Evolutionary conservation across 2,329 filamentous ascomycete genomes (phyloP), one percentile per base, ranked within the genome.

Genomic region (Botrytis galanthina): DNA sequence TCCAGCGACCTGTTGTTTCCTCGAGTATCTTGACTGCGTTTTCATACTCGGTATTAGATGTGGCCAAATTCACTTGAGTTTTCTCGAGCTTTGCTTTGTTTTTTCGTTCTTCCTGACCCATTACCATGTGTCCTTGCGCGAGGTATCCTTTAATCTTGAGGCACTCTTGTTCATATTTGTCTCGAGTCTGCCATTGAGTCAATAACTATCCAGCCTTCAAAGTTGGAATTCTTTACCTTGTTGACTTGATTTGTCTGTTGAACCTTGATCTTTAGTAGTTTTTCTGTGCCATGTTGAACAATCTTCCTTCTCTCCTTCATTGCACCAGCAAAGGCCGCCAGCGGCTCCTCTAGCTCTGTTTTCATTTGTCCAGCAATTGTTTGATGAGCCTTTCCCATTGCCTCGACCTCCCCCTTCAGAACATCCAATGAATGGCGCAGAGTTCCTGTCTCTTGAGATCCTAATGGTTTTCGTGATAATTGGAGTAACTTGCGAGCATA

Each of bases 61-160:
- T 91, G 0, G 95, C 95, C 74, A 99, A 88, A 80, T 95, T 97
- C 79, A 98, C 96, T 82, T 99, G 96, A 1, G 96, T 98, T 87
- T 99, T 99, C 83, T 99, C 96, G 61, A 99, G 88, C 83, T 97
- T 98, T 35, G 95, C 95, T 84, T 99, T 99, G 83, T 99, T 99
- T 84, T 97, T 98, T 42, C 96, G 90, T 85, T 99, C 96, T 82
- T 99, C 96, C 79, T 99, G 96, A 22, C 96, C 96, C 96, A 99
- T 99, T 73, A 99, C 96, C 96, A 99, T 99, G 82, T 99, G 97
- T 16, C 96, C 96, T 83, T 99, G 96, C 6, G 97, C 96, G 7
- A 99, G 89, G 81, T 99, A 99, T 57, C 96, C 96, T 83, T 99
- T 99, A 82, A 99, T 98, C 82, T 97, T 96, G 62, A 99, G 87